Base-by-base conservation (phyloP, 345 rosid species). In the Dimocarpus longan region DNA sequence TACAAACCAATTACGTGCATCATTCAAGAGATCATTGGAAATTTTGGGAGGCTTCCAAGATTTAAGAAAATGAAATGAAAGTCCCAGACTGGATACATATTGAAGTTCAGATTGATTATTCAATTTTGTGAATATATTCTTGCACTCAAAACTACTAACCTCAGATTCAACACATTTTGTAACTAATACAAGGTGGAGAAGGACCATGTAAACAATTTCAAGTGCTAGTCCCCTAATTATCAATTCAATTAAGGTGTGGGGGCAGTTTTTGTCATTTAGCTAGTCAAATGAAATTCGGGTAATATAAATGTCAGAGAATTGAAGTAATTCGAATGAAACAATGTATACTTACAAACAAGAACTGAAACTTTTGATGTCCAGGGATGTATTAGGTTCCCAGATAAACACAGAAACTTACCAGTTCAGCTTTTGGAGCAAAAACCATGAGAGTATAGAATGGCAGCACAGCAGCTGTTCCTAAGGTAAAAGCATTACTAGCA, bases 381-480 rank as follows among this genome's bases (percentile, higher is more conserved):
- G 39, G 6, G 44, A 7, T 26, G 32, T 28, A 22, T 5, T 13
- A 19, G 62, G 13, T 57, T 66, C 74, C 64, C 15, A 84, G 22
- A 73, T 11, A 77, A 40, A 15, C 18, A 1, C 16, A 68, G 24
- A 56, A 75, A 74, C 87, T 80, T 81, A 93, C 98, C 83, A 93
- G 65, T 80, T 91, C 83, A 44, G 99, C 91, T 78, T 91, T 91
- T 10, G 99, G 99, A 73, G 99, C 99, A 11, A 90, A 83, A 48
- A 95, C 92, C 99, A 95, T 95, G 59, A 95, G 91, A 7, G 95
- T 84, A 82, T 95, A 95, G 86, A 92, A 95, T 5, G 98, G 98
- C 37, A 95, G 95, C 83, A 95, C 99, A 5, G 91, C 89, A 8
- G 82, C 89, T 3, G 98, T 95, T 77, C 97, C 99, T 76, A 88